Evolutionary conservation across 2,329 filamentous ascomycete species (phyloP).

Genomic region (Cordyceps cicadae): DNA sequence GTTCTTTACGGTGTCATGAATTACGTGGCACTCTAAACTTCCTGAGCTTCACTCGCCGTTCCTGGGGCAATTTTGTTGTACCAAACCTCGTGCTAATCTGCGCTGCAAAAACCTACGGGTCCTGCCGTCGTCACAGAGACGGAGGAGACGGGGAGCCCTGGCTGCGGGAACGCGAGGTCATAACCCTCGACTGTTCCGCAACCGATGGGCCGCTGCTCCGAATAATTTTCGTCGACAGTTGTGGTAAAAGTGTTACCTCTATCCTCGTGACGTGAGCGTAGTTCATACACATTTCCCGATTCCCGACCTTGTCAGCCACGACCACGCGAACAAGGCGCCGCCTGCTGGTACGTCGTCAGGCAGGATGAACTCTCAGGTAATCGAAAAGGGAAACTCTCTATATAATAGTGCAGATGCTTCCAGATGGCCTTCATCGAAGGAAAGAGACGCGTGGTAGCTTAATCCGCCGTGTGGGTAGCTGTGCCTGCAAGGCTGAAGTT

Average conservation of each 20-base stretch:
- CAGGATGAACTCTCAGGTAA: slow-evolving; percentile 56
- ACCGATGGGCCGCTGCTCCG: not conserved
- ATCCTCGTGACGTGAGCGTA: slow-evolving; percentile 47
- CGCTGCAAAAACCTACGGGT: not conserved
- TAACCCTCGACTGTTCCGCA: not conserved
- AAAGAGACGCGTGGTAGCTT: slow-evolving; percentile 67
- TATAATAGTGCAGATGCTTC: slow-evolving; percentile 54
- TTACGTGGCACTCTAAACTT: too few relatives aligned
- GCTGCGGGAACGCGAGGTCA: not conserved
- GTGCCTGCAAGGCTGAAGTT: slow-evolving; percentile 56
- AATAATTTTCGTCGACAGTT: too few relatives aligned
- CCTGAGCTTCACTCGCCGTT: too few relatives aligned
- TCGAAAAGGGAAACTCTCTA: slow-evolving; percentile 44
- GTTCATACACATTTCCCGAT: slow-evolving; percentile 32
- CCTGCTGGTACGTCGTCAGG: slow-evolving; percentile 51
- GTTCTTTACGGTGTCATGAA: too few relatives aligned
- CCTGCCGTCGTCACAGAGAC: not conserved
- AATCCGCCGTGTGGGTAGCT: slow-evolving; percentile 56
- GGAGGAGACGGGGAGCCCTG: not conserved
- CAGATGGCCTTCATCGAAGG: slow-evolving; percentile 63
- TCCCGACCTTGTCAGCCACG: slow-evolving; percentile 58
- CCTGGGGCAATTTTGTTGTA: too few relatives aligned
- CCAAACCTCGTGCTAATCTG: too few relatives aligned
- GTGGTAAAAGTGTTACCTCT: too few relatives aligned
- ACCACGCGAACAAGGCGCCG: slow-evolving; percentile 65